phyloP scores from a whole-genome alignment of 352 stramenopile genomes.

The Pythium graminicola region DNA sequence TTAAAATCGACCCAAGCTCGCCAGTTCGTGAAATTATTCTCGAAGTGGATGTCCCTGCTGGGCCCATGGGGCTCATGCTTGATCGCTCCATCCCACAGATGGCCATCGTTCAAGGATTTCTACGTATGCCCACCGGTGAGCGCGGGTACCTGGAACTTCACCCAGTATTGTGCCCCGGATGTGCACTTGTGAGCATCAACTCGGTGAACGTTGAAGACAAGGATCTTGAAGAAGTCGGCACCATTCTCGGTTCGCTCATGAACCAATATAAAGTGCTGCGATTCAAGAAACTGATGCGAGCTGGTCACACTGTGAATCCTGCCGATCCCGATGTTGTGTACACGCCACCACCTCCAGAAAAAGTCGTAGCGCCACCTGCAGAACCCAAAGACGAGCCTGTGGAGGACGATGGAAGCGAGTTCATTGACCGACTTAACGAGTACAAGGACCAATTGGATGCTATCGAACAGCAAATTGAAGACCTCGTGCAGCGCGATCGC shows the following conservation, averaged over 20 bases:
- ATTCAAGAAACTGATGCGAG: constrained; percentile 85
- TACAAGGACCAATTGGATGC: constrained; percentile 40
- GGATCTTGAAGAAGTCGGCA: constrained; percentile 57
- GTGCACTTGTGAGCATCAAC: constrained; percentile 74
- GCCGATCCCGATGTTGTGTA: constrained; percentile 67
- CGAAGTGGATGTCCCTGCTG: constrained; percentile 70
- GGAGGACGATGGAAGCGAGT: constrained; percentile 24
- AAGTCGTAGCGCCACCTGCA: constrained; percentile 11
- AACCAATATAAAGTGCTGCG: constrained; percentile 55
- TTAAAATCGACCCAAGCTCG: constrained; percentile 31
- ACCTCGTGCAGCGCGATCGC: constrained; percentile 45
- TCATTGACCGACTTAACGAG: constrained; percentile 38
- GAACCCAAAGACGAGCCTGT: constrained; percentile 12
- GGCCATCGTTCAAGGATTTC: constrained; percentile 73
- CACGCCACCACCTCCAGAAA: constrained; percentile 43
- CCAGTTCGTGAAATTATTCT: constrained; percentile 69
- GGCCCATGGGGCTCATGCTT: constrained; percentile 77
- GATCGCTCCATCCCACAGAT: constrained; percentile 73
- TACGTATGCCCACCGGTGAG: constrained; percentile 57
- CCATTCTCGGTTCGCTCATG: constrained; percentile 53
- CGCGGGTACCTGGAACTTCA: constrained; percentile 76
- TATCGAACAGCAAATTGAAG: constrained; percentile 46
- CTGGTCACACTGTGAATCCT: constrained; percentile 63
- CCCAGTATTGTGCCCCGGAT: constrained; percentile 70
- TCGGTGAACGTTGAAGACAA: constrained; percentile 68